A percentile compares a stretch with the other conserved stretches of the same genome.
phyloP scores from a whole-genome alignment of 2,329 filamentous ascomycete species.

The Gnomoniopsis sp. region DNA sequence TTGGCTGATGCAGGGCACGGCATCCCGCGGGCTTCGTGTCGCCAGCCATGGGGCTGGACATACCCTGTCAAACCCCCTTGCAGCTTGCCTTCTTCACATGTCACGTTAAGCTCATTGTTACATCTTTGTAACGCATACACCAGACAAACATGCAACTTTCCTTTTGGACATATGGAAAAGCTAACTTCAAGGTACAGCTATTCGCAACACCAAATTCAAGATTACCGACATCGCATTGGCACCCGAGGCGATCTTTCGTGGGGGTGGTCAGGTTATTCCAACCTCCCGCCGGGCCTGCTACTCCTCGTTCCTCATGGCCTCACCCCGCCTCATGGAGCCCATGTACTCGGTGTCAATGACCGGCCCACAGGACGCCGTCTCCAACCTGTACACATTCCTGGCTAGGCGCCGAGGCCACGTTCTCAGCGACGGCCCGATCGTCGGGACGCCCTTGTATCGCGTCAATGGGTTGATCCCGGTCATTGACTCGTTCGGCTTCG shows the following conservation, averaged over 20 bases:
- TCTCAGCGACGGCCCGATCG: conserved; percentile 87
- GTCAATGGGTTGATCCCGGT: conserved; percentile 90
- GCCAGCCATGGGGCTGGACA: conserved; percentile 3
- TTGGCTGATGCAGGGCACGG: neutral
- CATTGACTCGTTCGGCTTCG: conserved; percentile 96
- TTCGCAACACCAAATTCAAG: conserved; percentile 97
- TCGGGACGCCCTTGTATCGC: conserved; percentile 89
- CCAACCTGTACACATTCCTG: conserved; percentile 86
- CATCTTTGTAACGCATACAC: neutral
- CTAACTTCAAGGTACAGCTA: conserved; percentile 51
- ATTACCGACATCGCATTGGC: conserved; percentile 88
- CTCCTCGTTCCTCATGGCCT: conserved; percentile 94
- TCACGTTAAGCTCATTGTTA: neutral
- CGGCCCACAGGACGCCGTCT: conserved; percentile 83
- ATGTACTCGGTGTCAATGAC: conserved; percentile 92
- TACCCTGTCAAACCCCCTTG: conserved; percentile 6
- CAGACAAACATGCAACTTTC: neutral
- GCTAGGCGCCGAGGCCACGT: conserved; percentile 88
- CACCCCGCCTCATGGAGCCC: conserved; percentile 93
- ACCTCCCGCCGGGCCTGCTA: conserved; percentile 91
- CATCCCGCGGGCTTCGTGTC: conserved; percentile 13
- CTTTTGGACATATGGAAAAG: neutral
- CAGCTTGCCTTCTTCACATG: conserved; percentile 8
- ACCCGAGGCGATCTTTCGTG: conserved; percentile 87
- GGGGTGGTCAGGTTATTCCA: conserved; percentile 95